Conservation (phyloP, 345 rosid species). For the Toxicodendron radicans region DNA sequence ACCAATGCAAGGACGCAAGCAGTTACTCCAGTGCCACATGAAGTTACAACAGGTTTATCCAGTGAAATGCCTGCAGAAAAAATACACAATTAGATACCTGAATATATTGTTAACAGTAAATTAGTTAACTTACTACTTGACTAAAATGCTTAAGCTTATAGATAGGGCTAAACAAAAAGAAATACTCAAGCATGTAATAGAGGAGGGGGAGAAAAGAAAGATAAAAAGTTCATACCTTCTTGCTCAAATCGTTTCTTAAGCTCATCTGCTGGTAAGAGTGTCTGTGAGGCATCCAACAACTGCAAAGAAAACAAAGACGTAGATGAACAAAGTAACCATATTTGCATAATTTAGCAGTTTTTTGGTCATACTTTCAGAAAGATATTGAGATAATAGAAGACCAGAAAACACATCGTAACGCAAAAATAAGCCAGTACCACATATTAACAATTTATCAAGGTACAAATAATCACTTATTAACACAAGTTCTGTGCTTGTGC, state of each 20-base stretch:
- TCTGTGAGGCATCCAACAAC: conserved; percentile 83
- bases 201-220: not conserved
- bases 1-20: conserved; percentile 94
- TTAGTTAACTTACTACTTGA: too few relatives aligned
- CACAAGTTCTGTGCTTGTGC: not conserved
- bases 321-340: not conserved
- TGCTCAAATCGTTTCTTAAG: conserved; percentile 78
- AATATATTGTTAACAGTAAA: not conserved
- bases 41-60: conserved; percentile 66
- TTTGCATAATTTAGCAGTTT: not conserved
- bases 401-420: not conserved
- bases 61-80: conserved; percentile 67
- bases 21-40: conserved; percentile 94
- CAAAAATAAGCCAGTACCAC: not conserved
- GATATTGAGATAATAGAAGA: not conserved
- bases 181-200: not conserved
- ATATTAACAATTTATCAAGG: not conserved
- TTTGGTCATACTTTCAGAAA: not conserved
- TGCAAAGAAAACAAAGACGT: conserved; percentile 37
- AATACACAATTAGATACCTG: not conserved
- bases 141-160: too few relatives aligned
- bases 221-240: conserved; percentile 54
- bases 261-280: conserved; percentile 74
- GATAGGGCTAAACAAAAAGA: not conserved
- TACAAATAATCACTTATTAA: not conserved